Evolutionary conservation across 192 early-diverging fungal species (phyloP), one percentile per base, ranked within the genome.

Genomic region (Coemansia sp.): DNA sequence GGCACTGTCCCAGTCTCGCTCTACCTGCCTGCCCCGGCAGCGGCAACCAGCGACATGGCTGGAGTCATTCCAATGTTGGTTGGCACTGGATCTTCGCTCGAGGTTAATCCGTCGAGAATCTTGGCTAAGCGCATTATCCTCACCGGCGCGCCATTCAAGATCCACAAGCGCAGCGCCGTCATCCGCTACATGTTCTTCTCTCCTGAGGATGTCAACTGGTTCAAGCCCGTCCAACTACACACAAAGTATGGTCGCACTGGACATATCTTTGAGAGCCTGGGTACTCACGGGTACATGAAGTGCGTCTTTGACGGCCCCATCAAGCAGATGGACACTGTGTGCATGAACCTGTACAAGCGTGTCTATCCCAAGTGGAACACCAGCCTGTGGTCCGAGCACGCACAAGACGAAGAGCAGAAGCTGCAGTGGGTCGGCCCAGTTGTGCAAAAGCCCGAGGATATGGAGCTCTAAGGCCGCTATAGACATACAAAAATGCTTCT

Each of bases 241-340:
- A 96, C 95, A 11, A 99, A 99, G 79, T 73, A 88, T 36, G 95
- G 97, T 28, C 90, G 93, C 55, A 86, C 83, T 20, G 97, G 97
- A 13, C 95, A 97, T 74, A 97, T 99, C 62, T 77, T 79, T 36
- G 97, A 97, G 68, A 92, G 92, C 46, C 76, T 99, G 33, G 97
- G 97, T 60, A 99, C 95, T 4, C 95, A 97, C 70, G 97, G 97
- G 20, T 95, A 97, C 77, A 95, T 94, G 93, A 95, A 95, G 82
- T 93, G 92, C 69, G 73, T 90, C 50, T 95, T 96, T 83, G 92
- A 98, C 70, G 91, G 92, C 34, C 87, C 88, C 39, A 75, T 96
- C 64, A 94, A 87, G 62, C 93, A 92, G 73, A 92, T 95, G 72
- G 97, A 99, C 82, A 96, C 95, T 0, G 84, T 97, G 28, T 94